Percentiles rank a stretch among this genome's conserved stretches.
phyloP scores from a whole-genome alignment of 345 rosid species.

The Eucalyptus regnans region DNA sequence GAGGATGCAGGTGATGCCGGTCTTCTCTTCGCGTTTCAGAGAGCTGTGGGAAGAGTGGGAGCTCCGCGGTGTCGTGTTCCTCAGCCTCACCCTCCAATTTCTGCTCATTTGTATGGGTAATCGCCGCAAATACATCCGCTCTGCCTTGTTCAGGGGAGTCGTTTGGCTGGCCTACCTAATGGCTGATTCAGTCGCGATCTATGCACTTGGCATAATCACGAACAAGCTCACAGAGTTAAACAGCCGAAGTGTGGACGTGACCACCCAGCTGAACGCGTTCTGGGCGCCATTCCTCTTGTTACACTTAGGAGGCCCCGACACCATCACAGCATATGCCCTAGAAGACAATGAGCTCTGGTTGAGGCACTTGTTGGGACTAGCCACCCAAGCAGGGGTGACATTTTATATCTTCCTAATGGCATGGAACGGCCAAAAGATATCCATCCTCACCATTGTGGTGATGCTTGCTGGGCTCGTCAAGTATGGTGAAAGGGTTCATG shows the following conservation, averaged over 20 bases:
- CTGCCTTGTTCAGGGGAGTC: background rate
- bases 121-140: background rate
- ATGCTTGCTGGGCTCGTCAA: background rate
- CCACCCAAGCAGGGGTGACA: constrained; percentile 1
- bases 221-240: background rate
- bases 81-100: too few species aligned
- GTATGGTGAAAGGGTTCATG: background rate
- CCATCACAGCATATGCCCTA: background rate
- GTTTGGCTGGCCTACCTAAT: constrained; percentile 8
- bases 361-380: constrained; percentile 12
- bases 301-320: constrained; percentile 33
- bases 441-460: background rate
- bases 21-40: too few species aligned
- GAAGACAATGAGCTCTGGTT: background rate
- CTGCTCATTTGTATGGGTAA: background rate
- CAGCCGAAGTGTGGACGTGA: background rate
- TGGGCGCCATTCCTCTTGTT: constrained; percentile 29
- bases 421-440: background rate
- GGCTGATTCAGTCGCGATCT: constrained; percentile 6
- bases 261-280: background rate
- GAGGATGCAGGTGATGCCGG: too few species aligned
- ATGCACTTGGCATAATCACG: background rate
- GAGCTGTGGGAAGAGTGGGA: too few species aligned
- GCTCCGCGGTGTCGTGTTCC: too few species aligned
- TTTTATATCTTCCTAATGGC: constrained; percentile 1